Base-by-base conservation (phyloP, 139 green algal genomes). In the Volvox africanus region DNA sequence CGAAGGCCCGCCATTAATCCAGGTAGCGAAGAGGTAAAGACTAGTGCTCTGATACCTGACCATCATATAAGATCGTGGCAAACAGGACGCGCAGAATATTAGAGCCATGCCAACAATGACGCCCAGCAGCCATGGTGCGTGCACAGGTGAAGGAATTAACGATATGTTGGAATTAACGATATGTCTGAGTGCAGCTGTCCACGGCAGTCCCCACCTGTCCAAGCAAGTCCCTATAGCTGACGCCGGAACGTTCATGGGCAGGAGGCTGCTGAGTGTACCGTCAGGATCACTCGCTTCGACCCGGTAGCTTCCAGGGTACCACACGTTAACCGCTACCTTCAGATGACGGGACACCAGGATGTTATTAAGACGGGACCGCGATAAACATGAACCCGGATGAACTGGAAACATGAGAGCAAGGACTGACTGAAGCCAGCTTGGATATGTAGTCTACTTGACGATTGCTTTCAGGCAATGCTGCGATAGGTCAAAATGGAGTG, bases 221-320 rank as follows among this genome's bases (percentile, higher is more conserved):
- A 5, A 14, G 50, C 86, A 90, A 69, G 30, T 76, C 36, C 65
- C 50, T 11, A 37, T 30, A n/a, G 88, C 33, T 16, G 71, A 24
- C 35, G 62, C n/a, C 37, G 62, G 80, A 44, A 92, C 92, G 68
- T 95, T 95, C 62, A 93, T 55, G 6, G 93, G 93, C 69, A 94
- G 87, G 61, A 95, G 36, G 36, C 88, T 93, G 87, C 93, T 93
- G 36, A 95, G 93, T 17, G 61, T 82, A 16, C 36, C n/a, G 80
- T 95, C 93, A 3, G 90, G 73, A 26, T 90, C 86, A 2, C 35
- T 35, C 16, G 71, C 11, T 14, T 75, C 50, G 2, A 36, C 50
- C 0, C 55, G 71, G 86, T 75, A 83, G 20, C 26, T 86, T 30
- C 22, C 22, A 2, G 92, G 92, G n/a, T 88, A 86, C 92, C 92